These are phyloP conservation scores for Cercospora sesami DNA, from an alignment of 2,329 filamentous ascomycete species.

Conservation along the genomic window DNA sequence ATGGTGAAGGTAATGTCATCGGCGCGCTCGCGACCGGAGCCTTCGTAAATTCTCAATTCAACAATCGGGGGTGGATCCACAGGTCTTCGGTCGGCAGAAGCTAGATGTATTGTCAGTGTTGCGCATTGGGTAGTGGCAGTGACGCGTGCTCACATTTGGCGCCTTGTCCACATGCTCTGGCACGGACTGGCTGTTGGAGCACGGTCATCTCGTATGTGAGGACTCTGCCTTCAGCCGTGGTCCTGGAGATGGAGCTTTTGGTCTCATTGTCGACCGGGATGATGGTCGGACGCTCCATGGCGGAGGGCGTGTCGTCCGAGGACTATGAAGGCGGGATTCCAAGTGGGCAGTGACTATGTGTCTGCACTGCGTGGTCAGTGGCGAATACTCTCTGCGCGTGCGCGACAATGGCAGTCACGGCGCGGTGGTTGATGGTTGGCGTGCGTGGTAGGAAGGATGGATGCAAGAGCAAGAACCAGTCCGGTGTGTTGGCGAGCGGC, in stretches of 20 bases:
- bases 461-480: constrained; percentile 14
- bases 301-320: not conserved
- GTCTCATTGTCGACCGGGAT: constrained; percentile 61
- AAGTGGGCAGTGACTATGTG: not conserved
- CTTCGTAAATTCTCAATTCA: constrained; percentile 82
- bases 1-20: constrained; percentile 77
- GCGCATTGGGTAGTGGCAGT: not conserved
- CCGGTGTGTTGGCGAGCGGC: constrained; percentile 21
- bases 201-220: constrained; percentile 82
- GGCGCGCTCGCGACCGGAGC: constrained; percentile 48
- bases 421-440: constrained; percentile 9
- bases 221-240: constrained; percentile 72
- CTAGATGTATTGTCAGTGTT: constrained; percentile 46
- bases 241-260: constrained; percentile 53
- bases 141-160: constrained; percentile 72
- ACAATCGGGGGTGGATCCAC: constrained; percentile 95
- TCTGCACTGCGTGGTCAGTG: not conserved
- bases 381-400: not conserved
- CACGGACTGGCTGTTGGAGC: constrained; percentile 90
- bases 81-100: constrained; percentile 82
- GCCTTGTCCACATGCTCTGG: constrained; percentile 90
- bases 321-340: not conserved
- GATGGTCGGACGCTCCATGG: constrained; percentile 27
- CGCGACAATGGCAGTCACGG: constrained; percentile 1
- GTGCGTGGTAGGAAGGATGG: constrained; percentile 10